phyloP scores from a whole-genome alignment of 2,329 filamentous ascomycete genomes.

The Cyphellophora attinorum region DNA sequence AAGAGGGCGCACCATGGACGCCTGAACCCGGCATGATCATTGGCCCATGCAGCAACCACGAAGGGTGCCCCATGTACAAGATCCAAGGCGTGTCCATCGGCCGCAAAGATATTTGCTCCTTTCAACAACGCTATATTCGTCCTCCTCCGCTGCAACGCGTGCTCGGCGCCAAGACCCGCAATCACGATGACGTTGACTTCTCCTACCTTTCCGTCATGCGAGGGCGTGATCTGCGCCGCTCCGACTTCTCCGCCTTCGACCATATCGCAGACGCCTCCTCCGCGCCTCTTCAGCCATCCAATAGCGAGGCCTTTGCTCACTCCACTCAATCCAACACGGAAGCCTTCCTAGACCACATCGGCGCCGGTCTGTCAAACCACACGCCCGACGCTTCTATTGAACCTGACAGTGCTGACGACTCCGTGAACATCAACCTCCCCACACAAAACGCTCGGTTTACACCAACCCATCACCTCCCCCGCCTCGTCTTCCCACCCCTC shows the following conservation, averaged over 20 bases:
- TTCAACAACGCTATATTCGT: conserved; percentile 78
- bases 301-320: conserved; percentile 3
- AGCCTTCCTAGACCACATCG: conserved; percentile 6
- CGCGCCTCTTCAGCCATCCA: conserved; percentile 5
- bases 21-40: conserved; percentile 57
- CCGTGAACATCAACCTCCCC: conserved; percentile 38
- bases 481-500: conserved; percentile 67
- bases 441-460: too few species aligned
- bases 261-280: conserved; percentile 12
- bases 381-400: conserved; percentile 5
- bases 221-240: conserved; percentile 51
- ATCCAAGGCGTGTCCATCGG: conserved; percentile 59
- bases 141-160: conserved; percentile 74
- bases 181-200: conserved; percentile 85
- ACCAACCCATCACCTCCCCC: conserved; percentile 50
- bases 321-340: conserved; percentile 6
- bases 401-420: conserved; percentile 15
- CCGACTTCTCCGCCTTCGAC: conserved; percentile 12
- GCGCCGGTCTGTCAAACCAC: conserved; percentile 1
- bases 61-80: conserved; percentile 78
- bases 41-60: conserved; percentile 73
- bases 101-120: conserved; percentile 84
- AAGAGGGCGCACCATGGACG: conserved; percentile 15
- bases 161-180: conserved; percentile 55
- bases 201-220: conserved; percentile 81